phyloP scores from a whole-genome alignment of 169 alveolate genomes.

The Eimeria tenella region DNA sequence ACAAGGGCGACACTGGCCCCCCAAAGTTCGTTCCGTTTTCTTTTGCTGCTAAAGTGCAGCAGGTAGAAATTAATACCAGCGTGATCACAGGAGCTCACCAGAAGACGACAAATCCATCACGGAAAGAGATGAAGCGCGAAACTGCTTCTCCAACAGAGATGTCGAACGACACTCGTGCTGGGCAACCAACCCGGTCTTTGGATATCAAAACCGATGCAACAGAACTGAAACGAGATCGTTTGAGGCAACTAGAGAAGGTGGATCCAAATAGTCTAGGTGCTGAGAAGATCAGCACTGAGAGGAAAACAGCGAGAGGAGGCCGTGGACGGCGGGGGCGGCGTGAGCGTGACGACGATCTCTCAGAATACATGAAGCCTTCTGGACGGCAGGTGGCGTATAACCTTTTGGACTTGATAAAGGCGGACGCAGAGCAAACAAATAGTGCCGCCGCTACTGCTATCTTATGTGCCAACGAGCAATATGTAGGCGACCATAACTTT shows the following conservation, averaged over 20 bases:
- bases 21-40: constrained; percentile 77
- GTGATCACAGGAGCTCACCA: constrained; percentile 6
- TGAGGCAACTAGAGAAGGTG: constrained; percentile 58
- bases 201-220: constrained; percentile 19
- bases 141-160: constrained; percentile 1
- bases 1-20: constrained; percentile 72
- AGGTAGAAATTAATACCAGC: constrained; percentile 26
- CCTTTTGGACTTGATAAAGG: constrained; percentile 39
- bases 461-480: constrained; percentile 45
- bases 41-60: constrained; percentile 66
- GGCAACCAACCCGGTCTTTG: constrained; percentile 26
- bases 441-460: constrained; percentile 66
- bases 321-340: constrained; percentile 74
- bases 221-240: constrained; percentile 51
- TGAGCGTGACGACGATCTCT: constrained; percentile 42
- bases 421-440: constrained; percentile 68
- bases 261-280: constrained; percentile 52
- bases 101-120: background rate
- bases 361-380: constrained; percentile 48
- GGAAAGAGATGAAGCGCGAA: constrained; percentile 25
- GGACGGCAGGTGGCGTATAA: constrained; percentile 53
- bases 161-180: background rate
- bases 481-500: background rate
- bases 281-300: constrained; percentile 7
- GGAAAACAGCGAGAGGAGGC: constrained; percentile 46